phyloP scores from a whole-genome alignment of 768 basidiomycete genomes.

The Rhodocollybia butyracea region DNA sequence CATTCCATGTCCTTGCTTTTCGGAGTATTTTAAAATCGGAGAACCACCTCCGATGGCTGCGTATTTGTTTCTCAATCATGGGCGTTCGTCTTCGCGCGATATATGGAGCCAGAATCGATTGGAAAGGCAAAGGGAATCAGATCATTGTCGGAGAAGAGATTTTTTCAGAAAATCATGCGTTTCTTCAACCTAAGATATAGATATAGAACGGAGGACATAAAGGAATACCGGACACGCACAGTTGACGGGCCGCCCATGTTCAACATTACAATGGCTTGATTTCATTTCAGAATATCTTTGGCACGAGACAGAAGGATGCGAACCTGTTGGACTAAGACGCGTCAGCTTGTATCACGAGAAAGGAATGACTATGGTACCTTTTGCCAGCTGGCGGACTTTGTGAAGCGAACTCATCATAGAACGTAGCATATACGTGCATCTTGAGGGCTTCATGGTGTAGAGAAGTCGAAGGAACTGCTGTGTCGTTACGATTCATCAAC shows the following conservation, averaged over 20 bases:
- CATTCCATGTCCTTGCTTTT: slow-evolving; percentile 88
- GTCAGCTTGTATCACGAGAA: slow-evolving; percentile 9
- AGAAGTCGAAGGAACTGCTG: not conserved
- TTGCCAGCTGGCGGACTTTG: slow-evolving; percentile 34
- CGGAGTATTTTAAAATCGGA: slow-evolving; percentile 89
- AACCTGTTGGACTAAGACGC: slow-evolving; percentile 61
- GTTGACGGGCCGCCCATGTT: slow-evolving; percentile 99
- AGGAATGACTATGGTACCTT: slow-evolving; percentile 34
- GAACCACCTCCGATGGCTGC: slow-evolving; percentile 94
- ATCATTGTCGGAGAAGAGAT: slow-evolving; percentile 89
- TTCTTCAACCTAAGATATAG: slow-evolving; percentile 68
- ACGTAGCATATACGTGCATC: slow-evolving; percentile 13
- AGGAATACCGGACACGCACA: slow-evolving; percentile 38
- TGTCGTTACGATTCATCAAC: not conserved
- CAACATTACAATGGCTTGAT: slow-evolving; percentile 84
- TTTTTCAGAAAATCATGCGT: slow-evolving; percentile 90
- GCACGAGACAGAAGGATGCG: slow-evolving; percentile 3
- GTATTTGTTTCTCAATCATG: slow-evolving; percentile 92
- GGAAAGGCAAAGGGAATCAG: slow-evolving; percentile 95
- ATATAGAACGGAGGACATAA: slow-evolving; percentile 4
- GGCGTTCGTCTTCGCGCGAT: slow-evolving; percentile 91
- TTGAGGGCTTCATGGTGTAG: slow-evolving; percentile 5
- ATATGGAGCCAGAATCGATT: slow-evolving; percentile 78
- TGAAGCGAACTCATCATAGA: slow-evolving; percentile 38
- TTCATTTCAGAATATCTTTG: slow-evolving; percentile 13